These are phyloP conservation scores for Barnettozyma sp. DNA, from an alignment of 805 yeast genomes.

Conservation along the genomic window DNA sequence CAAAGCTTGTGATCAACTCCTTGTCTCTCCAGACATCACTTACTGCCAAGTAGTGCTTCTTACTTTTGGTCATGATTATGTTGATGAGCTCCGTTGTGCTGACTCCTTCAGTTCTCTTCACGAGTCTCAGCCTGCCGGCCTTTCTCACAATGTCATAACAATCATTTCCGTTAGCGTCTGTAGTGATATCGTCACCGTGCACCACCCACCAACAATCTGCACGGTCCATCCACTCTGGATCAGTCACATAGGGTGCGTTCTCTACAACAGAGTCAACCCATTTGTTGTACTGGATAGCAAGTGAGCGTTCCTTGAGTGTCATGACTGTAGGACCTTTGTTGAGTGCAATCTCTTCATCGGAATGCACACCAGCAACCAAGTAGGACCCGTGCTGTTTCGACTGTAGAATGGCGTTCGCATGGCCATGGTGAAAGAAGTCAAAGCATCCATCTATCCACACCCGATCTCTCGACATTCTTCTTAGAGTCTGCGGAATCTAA, in stretches of 20 bases:
- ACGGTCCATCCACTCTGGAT: slow-evolving; percentile 60
- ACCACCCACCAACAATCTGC: slow-evolving; percentile 85
- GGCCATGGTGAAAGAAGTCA: slow-evolving; percentile 97
- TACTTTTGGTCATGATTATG: slow-evolving; percentile 50
- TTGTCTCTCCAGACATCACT: slow-evolving; percentile 7
- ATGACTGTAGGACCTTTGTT: slow-evolving; percentile 96
- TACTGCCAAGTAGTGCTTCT: slow-evolving; percentile 13
- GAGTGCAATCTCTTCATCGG: slow-evolving; percentile 73
- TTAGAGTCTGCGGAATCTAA: too few species aligned
- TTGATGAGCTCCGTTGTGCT: slow-evolving; percentile 94
- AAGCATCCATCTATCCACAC: slow-evolving; percentile 98
- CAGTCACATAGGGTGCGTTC: slow-evolving; percentile 91
- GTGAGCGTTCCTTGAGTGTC: slow-evolving; percentile 68
- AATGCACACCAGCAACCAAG: slow-evolving; percentile 82
- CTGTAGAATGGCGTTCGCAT: slow-evolving; percentile 93
- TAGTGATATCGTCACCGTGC: slow-evolving; percentile 96
- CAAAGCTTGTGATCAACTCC: slow-evolving; percentile 36
- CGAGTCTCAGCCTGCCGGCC: slow-evolving; percentile 80
- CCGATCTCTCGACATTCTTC: slow-evolving; percentile 23
- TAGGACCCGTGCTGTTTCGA: slow-evolving; percentile 78
- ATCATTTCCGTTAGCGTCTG: slow-evolving; percentile 93
- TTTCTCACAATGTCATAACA: slow-evolving; percentile 83
- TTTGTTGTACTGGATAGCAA: slow-evolving; percentile 84
- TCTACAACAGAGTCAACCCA: slow-evolving; percentile 75
- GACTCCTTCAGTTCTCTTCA: slow-evolving; percentile 88